Base-by-base conservation (phyloP, 768 basidiomycete species). In the Suillus cothurnatus region DNA sequence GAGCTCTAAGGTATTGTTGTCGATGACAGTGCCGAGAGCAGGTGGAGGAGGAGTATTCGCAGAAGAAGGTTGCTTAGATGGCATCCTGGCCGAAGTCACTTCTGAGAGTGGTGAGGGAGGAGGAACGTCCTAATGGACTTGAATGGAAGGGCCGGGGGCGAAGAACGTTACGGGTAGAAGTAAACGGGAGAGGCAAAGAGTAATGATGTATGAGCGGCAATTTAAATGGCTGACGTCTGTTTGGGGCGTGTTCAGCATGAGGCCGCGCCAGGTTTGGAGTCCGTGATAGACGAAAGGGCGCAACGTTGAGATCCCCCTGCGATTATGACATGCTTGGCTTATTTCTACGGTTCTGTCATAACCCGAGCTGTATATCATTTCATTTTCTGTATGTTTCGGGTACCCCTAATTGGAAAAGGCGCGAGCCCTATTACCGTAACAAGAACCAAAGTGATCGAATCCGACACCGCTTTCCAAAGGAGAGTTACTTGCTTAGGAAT, bases 1-100 rank as follows among this genome's bases (percentile, higher is more conserved):
- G 66, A 99, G 89, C 77, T 95, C 86, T 65, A 98, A 86, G 58
- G 86, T 80, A 69, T 88, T 89, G 68, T 86, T 84, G 83, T 96
- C 94, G 81, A 99, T 93, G 74, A 87, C 78, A 67, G 90, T 89
- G 53, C 95, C 95, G 67, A 91, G 79, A 67, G 81, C 74, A 41
- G 82, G 82, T 67, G 81, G 78, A 68, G 83, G 79, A 56, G 88
- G 87, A 38, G 78, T 77, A 34, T 57, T 77, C n/a, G 73, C 68
- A 67, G 72, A 69, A 53, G 80, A 69, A 59, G 76, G 70, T 65
- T 72, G 74, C 66, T 77, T 77, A 21, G 69, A 60, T 19, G 76
- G 76, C 76, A 77, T 77, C 71, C 73, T 61, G 67, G 67, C 65
- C 61, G 28, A 61, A 53, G 64, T 59, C 65, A 50, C 41, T 50